These are phyloP conservation scores for Mycena filopes DNA, from an alignment of 768 basidiomycete genomes.

Conservation along the genomic window DNA sequence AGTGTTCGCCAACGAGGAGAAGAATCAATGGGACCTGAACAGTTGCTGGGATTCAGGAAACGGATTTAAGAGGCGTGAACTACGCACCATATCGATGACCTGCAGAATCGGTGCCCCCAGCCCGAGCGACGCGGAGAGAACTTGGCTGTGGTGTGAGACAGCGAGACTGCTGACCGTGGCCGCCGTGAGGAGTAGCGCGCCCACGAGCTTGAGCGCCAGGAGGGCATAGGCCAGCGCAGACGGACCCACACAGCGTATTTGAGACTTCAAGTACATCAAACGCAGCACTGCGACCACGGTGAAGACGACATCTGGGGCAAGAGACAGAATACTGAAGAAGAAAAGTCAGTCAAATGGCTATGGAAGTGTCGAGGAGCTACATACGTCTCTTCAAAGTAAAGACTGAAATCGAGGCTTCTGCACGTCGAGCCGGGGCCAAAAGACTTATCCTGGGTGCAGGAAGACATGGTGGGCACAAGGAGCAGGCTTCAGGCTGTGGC, in stretches of 20 bases:
- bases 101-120: conserved; percentile 13
- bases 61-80: background rate
- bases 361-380: background rate
- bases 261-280: background rate
- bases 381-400: conserved; percentile 28
- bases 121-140: background rate
- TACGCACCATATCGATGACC: conserved; percentile 2
- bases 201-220: background rate
- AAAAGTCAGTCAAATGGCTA: background rate
- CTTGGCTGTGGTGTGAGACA: background rate
- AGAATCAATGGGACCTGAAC: background rate
- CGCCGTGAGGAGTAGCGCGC: background rate
- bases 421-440: conserved; percentile 31
- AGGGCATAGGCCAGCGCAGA: background rate
- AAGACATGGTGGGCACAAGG: background rate
- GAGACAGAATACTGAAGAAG: background rate
- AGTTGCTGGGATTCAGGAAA: background rate
- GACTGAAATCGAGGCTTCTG: conserved; percentile 29
- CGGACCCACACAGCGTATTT: background rate
- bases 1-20: conserved; percentile 3
- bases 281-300: background rate
- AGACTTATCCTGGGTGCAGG: conserved; percentile 19
- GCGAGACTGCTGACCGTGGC: background rate
- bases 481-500: too few species aligned
- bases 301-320: background rate